phyloP scores from a whole-genome alignment of 2,329 filamentous ascomycete species.

The Aspergillus brasiliensis region DNA sequence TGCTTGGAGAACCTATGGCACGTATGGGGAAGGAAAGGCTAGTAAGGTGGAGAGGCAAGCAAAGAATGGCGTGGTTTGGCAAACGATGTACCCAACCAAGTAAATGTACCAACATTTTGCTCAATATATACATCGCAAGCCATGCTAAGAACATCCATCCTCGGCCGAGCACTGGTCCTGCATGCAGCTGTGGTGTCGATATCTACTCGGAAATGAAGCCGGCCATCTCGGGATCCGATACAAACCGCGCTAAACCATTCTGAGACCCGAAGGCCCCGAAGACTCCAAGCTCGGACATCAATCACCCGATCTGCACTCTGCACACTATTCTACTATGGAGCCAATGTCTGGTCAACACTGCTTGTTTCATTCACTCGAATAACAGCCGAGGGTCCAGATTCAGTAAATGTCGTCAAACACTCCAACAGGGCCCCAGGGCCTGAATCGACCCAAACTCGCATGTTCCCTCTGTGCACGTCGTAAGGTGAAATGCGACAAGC shows the following conservation, averaged over 20 bases:
- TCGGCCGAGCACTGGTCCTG: not conserved
- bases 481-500: slow-evolving; percentile 72
- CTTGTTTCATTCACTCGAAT: too few species aligned
- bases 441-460: slow-evolving; percentile 35
- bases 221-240: too few species aligned
- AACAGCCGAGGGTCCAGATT: too few species aligned
- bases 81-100: too few species aligned
- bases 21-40: too few species aligned
- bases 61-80: too few species aligned
- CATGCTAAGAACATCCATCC: not conserved
- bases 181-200: not conserved
- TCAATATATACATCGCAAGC: not conserved
- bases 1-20: not conserved
- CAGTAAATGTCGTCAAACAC: not conserved
- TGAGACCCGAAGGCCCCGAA: not conserved
- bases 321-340: too few species aligned
- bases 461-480: slow-evolving; percentile 57
- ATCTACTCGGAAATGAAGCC: too few species aligned
- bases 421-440: not conserved
- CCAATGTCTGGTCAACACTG: too few species aligned
- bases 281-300: not conserved
- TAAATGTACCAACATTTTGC: too few species aligned
- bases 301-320: not conserved
- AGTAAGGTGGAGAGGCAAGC: too few species aligned
- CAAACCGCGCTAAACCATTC: not conserved